Conservation (phyloP, 805 yeast species). For the Candida pini region DNA sequence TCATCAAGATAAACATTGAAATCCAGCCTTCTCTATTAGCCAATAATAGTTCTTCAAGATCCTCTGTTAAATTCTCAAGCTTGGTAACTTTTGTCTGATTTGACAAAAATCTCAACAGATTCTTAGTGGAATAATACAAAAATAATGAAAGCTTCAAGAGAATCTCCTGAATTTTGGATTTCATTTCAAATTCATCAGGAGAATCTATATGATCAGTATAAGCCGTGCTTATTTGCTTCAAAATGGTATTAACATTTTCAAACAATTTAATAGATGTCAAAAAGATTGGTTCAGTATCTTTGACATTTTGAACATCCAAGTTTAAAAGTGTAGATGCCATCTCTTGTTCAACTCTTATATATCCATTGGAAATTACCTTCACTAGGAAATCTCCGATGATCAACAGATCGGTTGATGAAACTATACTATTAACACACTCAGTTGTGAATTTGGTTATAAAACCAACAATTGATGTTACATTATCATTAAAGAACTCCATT, state of each 20-base stretch:
- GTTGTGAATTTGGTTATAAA: conserved; percentile 2
- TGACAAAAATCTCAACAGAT: conserved; percentile 6
- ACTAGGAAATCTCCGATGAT: conserved; percentile 8
- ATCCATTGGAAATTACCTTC: conserved; percentile 11
- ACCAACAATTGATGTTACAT: conserved; percentile 4
- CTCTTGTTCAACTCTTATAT: conserved; percentile 13
- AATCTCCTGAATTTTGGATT: conserved; percentile 10
- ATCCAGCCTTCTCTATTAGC: conserved; percentile 48
- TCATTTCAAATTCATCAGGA: conserved; percentile 6
- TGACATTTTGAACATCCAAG: conserved; percentile 2
- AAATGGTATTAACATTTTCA: conserved; percentile 13
- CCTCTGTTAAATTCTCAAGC: background rate
- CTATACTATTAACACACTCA: conserved; percentile 1
- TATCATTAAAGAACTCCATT: conserved; percentile 7
- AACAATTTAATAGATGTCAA: conserved; percentile 11
- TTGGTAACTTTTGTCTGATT: background rate
- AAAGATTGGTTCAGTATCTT: conserved; percentile 14
- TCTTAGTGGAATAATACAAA: conserved; percentile 19
- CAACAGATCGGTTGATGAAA: conserved; percentile 8
- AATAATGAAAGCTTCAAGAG: conserved; percentile 18
- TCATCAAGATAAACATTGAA: conserved; percentile 43
- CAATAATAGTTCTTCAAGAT: conserved; percentile 8
- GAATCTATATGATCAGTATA: conserved; percentile 14
- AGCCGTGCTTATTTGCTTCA: conserved; percentile 8
- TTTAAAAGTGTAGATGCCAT: conserved; percentile 8